Evolutionary conservation across 2,329 filamentous ascomycete genomes (phyloP).

Genomic region (Colletotrichum magnum): DNA sequence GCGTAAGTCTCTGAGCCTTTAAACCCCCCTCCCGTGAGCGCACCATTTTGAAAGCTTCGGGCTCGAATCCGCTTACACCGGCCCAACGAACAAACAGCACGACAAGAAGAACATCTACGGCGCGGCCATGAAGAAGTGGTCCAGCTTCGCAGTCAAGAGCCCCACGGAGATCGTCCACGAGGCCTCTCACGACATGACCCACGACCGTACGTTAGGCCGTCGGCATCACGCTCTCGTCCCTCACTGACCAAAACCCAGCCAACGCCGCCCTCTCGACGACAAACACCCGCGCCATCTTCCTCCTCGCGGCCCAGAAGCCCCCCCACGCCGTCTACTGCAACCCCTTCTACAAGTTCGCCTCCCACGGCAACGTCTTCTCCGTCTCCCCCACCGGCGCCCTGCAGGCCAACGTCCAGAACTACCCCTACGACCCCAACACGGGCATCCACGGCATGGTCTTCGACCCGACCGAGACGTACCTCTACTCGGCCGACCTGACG

Average conservation of each 20-base stretch:
- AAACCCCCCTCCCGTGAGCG: too few relatives aligned
- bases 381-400: constrained; percentile 71
- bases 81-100: constrained; percentile 68
- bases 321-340: constrained; percentile 91
- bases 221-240: not conserved
- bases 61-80: constrained; percentile 40
- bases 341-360: constrained; percentile 89
- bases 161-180: constrained; percentile 83
- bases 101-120: constrained; percentile 88
- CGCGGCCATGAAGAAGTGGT: constrained; percentile 94
- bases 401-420: constrained; percentile 78
- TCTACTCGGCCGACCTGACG: constrained; percentile 84
- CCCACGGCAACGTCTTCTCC: constrained; percentile 83
- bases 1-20: constrained; percentile 66
- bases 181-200: constrained; percentile 80
- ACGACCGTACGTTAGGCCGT: constrained; percentile 73
- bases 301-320: constrained; percentile 82
- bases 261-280: constrained; percentile 77
- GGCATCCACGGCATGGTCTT: constrained; percentile 89
- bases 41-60: not conserved
- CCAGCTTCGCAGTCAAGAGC: constrained; percentile 82
- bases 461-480: constrained; percentile 78
- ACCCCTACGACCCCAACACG: constrained; percentile 77
- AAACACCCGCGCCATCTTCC: constrained; percentile 91
- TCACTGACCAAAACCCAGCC: constrained; percentile 59